Conservation (phyloP, 306 rosid genomes). For the Lithocarpus polystachyus region DNA sequence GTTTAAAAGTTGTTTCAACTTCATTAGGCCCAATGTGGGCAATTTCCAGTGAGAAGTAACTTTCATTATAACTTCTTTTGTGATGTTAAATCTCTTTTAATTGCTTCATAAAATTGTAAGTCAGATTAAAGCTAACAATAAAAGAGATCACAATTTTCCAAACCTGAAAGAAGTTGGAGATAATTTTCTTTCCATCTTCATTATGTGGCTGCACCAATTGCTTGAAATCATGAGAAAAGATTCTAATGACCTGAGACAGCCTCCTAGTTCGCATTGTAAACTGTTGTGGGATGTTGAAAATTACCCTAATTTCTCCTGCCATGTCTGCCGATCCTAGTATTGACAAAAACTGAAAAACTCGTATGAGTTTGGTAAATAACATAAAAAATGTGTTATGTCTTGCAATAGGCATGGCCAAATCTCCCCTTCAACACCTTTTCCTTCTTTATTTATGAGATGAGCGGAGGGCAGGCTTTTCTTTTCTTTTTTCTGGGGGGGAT, state of each 20-base stretch:
- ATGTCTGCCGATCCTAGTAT: conserved; percentile 55
- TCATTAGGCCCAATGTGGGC: neutral
- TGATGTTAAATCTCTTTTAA: neutral
- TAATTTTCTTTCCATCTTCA: conserved; percentile 58
- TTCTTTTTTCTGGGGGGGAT: no score
- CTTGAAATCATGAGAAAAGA: conserved; percentile 69
- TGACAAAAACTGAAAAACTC: conserved; percentile 50
- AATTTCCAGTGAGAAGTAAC: neutral
- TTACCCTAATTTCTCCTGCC: conserved; percentile 78
- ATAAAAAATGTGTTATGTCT: neutral
- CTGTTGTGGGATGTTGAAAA: conserved; percentile 74
- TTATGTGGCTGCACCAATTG: conserved; percentile 63
- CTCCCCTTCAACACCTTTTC: no score
- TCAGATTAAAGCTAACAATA: neutral
- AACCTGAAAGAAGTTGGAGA: conserved; percentile 67
- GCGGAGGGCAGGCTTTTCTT: no score
- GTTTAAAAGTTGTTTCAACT: neutral
- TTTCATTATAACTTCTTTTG: neutral
- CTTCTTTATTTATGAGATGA: no score
- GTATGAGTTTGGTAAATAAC: conserved; percentile 23
- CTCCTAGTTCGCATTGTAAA: conserved; percentile 78
- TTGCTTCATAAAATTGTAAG: neutral
- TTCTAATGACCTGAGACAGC: conserved; percentile 67
- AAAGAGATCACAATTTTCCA: conserved; percentile 8
- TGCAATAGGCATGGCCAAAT: no score